Conservation (phyloP, 805 yeast species). For the Metschnikowia colocasiae region DNA sequence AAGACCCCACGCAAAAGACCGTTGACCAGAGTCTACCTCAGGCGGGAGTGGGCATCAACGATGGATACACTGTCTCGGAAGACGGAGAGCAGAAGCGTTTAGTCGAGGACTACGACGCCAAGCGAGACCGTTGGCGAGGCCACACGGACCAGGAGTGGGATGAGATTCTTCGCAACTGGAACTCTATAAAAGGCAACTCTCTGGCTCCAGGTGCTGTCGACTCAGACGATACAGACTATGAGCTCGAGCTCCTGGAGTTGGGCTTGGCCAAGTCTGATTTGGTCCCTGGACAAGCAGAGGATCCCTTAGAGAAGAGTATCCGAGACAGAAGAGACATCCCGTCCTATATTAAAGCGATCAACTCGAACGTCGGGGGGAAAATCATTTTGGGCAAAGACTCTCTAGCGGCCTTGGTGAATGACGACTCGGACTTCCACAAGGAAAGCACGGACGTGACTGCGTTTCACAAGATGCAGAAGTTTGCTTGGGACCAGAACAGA, state of each 20-base stretch:
- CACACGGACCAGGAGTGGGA: constrained; percentile 63
- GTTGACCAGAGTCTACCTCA: constrained; percentile 49
- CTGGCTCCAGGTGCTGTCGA: constrained; percentile 18
- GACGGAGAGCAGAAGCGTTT: constrained; percentile 19
- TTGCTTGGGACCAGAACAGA: constrained; percentile 43
- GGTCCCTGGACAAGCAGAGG: constrained; percentile 24
- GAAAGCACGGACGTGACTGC: constrained; percentile 50
- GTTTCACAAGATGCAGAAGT: constrained; percentile 44
- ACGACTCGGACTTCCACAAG: constrained; percentile 25
- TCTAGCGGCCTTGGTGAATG: constrained; percentile 20
- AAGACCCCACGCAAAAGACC: constrained; percentile 33
- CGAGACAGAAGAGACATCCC: constrained; percentile 77
- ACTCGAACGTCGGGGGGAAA: constrained; percentile 26
- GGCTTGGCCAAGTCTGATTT: constrained; percentile 28
- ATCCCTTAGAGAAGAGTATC: constrained; percentile 42
- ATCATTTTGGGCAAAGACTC: constrained; percentile 34
- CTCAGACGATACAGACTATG: constrained; percentile 39
- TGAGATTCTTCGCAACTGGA: constrained; percentile 46
- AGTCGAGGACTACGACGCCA: constrained; percentile 57
- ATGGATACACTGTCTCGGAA: constrained; percentile 28
- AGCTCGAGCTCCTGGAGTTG: constrained; percentile 37
- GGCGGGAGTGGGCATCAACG: constrained; percentile 55
- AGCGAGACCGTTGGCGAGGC: constrained; percentile 81
- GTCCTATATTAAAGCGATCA: constrained; percentile 50
- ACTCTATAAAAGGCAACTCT: constrained; percentile 26